Conservation (phyloP, 2,329 filamentous ascomycete species). For the Pezicula rhizophila region DNA sequence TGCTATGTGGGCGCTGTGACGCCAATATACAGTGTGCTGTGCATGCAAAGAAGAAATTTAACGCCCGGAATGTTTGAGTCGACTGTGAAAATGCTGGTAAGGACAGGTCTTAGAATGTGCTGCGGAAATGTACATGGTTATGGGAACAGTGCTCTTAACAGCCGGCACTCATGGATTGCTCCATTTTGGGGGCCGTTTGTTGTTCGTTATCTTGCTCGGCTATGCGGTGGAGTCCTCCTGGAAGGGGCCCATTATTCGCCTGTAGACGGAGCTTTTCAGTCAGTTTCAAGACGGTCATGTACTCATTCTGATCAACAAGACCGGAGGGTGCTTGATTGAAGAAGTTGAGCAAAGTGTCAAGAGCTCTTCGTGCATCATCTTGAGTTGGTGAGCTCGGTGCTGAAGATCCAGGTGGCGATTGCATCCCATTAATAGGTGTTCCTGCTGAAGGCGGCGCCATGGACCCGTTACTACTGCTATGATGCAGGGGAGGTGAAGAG, state of each 20-base stretch:
- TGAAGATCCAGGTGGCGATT: conserved; percentile 45
- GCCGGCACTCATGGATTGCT: conserved; percentile 24
- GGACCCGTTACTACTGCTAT: conserved; percentile 45
- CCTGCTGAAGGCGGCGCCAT: conserved; percentile 34
- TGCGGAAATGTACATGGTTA: conserved; percentile 9
- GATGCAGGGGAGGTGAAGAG: conserved; percentile 40
- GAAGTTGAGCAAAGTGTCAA: conserved; percentile 76
- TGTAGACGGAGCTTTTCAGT: conserved; percentile 80
- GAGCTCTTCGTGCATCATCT: conserved; percentile 77
- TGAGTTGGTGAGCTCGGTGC: conserved; percentile 63
- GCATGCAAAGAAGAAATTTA: conserved; percentile 2
- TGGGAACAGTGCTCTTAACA: conserved; percentile 12
- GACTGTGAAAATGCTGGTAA: conserved; percentile 11
- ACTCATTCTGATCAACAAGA: conserved; percentile 72
- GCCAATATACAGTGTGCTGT: conserved; percentile 11
- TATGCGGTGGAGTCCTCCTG: conserved; percentile 33
- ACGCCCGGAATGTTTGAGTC: conserved; percentile 6
- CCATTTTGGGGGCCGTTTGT: conserved; percentile 22
- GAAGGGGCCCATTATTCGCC: conserved; percentile 28
- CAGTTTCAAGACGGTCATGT: conserved; percentile 69
- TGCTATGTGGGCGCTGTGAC: conserved; percentile 5
- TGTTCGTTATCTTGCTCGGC: conserved; percentile 26
- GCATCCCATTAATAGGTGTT: conserved; percentile 28
- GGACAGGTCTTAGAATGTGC: conserved; percentile 10
- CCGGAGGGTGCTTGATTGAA: conserved; percentile 62